Percentiles rank a stretch among this genome's conserved stretches.
These are phyloP conservation scores for Lenzites betulinus DNA, from an alignment of 768 basidiomycete species.

Conservation along the genomic window DNA sequence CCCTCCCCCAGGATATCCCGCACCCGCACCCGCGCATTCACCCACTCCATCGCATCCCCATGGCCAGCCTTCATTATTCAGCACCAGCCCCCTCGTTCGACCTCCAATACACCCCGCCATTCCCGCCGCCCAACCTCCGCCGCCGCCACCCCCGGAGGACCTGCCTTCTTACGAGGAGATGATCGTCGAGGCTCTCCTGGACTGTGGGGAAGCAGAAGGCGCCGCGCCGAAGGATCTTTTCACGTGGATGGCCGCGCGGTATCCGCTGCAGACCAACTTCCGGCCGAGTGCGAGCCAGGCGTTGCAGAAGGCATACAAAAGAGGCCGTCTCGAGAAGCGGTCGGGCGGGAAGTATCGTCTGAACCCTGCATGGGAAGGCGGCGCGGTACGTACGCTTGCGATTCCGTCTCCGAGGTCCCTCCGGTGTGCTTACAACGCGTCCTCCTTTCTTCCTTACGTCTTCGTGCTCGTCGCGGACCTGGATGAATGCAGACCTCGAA, in stretches of 20 bases:
- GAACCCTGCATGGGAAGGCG: constrained; percentile 80
- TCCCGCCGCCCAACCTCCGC: constrained; percentile 32
- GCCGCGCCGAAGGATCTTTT: constrained; percentile 83
- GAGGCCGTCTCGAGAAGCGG: constrained; percentile 79
- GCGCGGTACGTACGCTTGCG: constrained; percentile 54
- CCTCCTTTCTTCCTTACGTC: background rate
- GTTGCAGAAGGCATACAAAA: constrained; percentile 80
- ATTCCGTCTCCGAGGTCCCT: background rate
- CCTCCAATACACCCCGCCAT: constrained; percentile 33
- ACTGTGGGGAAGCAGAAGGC: constrained; percentile 70
- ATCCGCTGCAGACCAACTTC: constrained; percentile 87
- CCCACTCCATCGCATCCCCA: constrained; percentile 34
- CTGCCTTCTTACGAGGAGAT: constrained; percentile 90
- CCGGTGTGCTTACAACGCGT: background rate
- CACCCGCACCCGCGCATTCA: constrained; percentile 37
- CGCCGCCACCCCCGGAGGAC: constrained; percentile 43
- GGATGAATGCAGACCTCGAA: constrained; percentile 61
- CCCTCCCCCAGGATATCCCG: constrained; percentile 32
- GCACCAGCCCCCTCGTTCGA: constrained; percentile 27
- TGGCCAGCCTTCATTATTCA: constrained; percentile 29
- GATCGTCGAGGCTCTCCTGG: constrained; percentile 79
- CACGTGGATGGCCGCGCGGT: constrained; percentile 79
- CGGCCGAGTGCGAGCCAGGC: constrained; percentile 89
- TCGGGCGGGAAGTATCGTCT: constrained; percentile 73
- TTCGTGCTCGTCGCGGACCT: background rate